These are phyloP conservation scores for Colletotrichum lini DNA, from an alignment of 2,329 filamentous ascomycete genomes.

Conservation along the genomic window DNA sequence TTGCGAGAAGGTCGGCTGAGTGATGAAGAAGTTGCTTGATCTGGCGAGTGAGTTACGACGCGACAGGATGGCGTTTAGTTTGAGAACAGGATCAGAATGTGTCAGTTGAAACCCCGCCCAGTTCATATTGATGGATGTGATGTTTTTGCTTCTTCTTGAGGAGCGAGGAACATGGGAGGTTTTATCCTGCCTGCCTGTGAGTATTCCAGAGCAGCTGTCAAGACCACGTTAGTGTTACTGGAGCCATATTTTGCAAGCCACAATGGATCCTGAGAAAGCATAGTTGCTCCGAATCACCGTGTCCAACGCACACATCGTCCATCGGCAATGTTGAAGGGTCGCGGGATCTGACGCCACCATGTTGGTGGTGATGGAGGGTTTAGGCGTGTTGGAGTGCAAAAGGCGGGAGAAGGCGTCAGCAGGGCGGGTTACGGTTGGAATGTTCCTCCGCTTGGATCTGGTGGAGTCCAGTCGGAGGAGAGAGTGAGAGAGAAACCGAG, in stretches of 20 bases:
- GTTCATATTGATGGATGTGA: background rate
- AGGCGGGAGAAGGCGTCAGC: background rate
- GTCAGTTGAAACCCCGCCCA: background rate
- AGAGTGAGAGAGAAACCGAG: background rate
- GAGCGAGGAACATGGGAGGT: background rate
- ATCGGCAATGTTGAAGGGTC: background rate
- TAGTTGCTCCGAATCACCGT: constrained; percentile 28
- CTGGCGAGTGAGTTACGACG: background rate
- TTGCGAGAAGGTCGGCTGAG: constrained; percentile 4
- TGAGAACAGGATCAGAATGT: too few relatives aligned
- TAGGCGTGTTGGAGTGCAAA: background rate
- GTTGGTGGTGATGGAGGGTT: background rate
- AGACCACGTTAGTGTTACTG: too few relatives aligned
- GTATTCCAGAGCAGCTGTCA: background rate
- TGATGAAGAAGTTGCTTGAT: background rate
- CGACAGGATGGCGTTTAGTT: background rate
- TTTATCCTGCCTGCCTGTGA: background rate
- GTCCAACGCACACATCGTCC: constrained; percentile 6
- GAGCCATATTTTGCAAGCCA: background rate
- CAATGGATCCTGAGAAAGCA: background rate
- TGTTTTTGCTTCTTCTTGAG: background rate
- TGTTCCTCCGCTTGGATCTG: constrained; percentile 21
- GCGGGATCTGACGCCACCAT: background rate
- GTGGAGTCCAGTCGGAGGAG: constrained; percentile 32
- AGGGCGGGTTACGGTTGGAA: constrained; percentile 28